Evolutionary conservation across 2,329 filamentous ascomycete genomes (phyloP), one percentile per base, ranked within the genome.

Genomic region (Penicillium sp.): DNA sequence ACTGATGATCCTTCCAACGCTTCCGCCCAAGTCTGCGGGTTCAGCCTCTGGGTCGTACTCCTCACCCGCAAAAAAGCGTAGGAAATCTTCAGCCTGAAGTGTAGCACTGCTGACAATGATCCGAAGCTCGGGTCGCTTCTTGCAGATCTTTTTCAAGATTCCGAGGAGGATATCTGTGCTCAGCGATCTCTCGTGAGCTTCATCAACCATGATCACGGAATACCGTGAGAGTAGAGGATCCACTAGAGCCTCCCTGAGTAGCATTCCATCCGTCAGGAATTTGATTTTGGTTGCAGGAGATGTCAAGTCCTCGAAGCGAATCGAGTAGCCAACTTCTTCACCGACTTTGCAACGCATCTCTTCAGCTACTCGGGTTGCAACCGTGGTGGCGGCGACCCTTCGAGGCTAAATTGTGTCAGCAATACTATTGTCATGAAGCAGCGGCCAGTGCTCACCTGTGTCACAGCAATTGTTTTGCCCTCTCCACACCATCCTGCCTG

Each of bases 141-240:
- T 90, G 50, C 85, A 78, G 47, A 99, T 93, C 72, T 97, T 97
- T 72, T 96, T 97, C 38, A 99, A 74, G 13, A 97, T 78, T 0
- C 94, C 93, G 3, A 99, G 82, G 7, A 97, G 79, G 11, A 99
- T 84, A 68, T 99, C 94, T 0, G 92, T 96, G 71, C 90, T 95
- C 55, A 97, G 83, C 45, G 92, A 96, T 50, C 94, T 83, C 74
- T 97, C 93, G 69, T 99, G 94, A 6, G 93, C 94, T 75, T 97
- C 93, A 69, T 99, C 94, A 7, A 99, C 89, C 91, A 99, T 97
- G 64, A 99, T 90, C 42, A 96, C 88, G 0, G 92, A 95, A 71
- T 99, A 99, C 10, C 91, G 84, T 18, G 90, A 94, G 34, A 99
- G 76, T 3, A 97, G 76, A 11, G 94, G 94, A 72, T 99, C 94